Evolutionary conservation across 352 stramenopile species (phyloP), one percentile per base, ranked within the genome.

Genomic region (Plasmopara muralis): DNA sequence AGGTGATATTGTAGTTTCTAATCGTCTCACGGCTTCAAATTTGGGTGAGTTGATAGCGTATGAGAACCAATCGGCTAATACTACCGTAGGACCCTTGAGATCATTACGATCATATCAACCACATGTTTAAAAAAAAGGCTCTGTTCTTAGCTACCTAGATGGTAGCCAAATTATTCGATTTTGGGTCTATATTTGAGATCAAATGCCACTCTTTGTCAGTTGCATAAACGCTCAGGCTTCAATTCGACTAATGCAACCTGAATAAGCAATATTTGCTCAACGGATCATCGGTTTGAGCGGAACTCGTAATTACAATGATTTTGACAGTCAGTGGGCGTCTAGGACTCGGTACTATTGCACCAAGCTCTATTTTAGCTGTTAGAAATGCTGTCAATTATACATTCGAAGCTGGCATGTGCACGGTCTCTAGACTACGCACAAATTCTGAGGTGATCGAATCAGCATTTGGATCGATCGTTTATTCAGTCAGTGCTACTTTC

Each of bases 21-120:
- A n/a, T 18, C 18, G 13, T 8, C 12, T 43, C 6, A 43, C 38
- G 9, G 38, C 38, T 6, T 10, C 13, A 25, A 43, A 6, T 9
- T 12, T 43, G 6, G 2, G 9, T 28, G 38, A n/a, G 25, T 43
- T 43, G 18, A 25, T 43, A 25, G 12, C 13, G 9, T 43, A 43
- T 25, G 38, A n/a, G 9, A 43, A 43, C 25, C 38, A 43, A n/a
- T 8, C 38, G 15, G 38, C 38, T 25, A 43, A 25, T 25, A 25
- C 38, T 10, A 43, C 38, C 10, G 38, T 43, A 43, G 38, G 38
- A 25, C 18, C 38, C 38, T 25, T 43, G 38, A 43, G n/a, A n/a
- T n/a, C n/a, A n/a, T n/a, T n/a, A n/a, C n/a, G n/a, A n/a, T n/a
- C n/a, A n/a, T n/a, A n/a, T n/a, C n/a, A n/a, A n/a, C n/a, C n/a